Percentiles rank a stretch among this genome's conserved stretches.
Conservation (phyloP, 768 basidiomycete species). For the Naganishia randhawae region DNA sequence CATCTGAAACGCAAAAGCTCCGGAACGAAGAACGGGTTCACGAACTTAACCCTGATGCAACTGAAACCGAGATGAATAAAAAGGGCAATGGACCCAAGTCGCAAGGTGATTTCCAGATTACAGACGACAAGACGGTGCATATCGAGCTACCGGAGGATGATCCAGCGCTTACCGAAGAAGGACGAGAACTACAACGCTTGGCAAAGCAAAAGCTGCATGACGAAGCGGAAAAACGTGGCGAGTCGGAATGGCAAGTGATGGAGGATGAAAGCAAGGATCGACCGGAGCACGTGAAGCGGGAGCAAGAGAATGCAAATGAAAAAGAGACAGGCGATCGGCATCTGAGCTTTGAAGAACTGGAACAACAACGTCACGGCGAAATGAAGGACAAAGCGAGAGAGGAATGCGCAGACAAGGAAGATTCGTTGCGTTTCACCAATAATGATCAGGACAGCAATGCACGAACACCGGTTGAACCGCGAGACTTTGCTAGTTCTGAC, state of each 20-base stretch:
- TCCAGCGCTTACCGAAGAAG: slow-evolving; percentile 9
- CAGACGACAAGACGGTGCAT: slow-evolving; percentile 11
- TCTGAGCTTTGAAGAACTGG: neutral
- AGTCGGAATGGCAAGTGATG: slow-evolving; percentile 13
- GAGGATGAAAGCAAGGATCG: neutral
- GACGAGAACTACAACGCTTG: neutral
- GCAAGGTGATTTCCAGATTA: neutral
- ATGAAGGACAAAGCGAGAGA: neutral
- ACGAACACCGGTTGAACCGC: neutral
- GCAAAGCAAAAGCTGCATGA: neutral
- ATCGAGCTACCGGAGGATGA: slow-evolving; percentile 8
- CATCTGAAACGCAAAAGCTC: neutral
- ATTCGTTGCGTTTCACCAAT: neutral
- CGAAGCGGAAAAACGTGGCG: neutral
- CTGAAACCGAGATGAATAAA: slow-evolving; percentile 1
- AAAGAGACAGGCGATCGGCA: slow-evolving; percentile 9
- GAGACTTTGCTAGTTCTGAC: neutral
- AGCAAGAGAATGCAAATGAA: slow-evolving; percentile 1
- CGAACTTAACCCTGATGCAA: neutral
- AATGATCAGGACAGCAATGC: neutral
- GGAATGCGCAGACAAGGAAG: neutral
- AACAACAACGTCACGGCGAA: neutral
- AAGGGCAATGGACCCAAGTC: slow-evolving; percentile 10
- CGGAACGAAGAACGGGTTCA: neutral
- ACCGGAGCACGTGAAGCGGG: slow-evolving; percentile 1